phyloP scores from a whole-genome alignment of 2,329 filamentous ascomycete genomes.

The Rasamsonia emersonii region DNA sequence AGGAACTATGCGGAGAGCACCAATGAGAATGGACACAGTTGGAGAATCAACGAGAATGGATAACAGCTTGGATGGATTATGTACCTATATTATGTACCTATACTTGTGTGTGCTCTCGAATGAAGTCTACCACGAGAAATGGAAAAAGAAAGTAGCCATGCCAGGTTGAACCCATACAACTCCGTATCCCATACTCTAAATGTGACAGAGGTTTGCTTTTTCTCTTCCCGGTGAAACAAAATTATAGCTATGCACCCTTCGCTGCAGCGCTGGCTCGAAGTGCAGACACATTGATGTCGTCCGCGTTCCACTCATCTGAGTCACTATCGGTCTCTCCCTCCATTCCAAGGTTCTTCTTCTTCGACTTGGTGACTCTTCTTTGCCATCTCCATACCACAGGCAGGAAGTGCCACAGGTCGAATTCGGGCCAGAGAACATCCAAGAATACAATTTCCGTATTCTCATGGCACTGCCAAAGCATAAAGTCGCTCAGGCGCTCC shows the following conservation, averaged over 20 bases:
- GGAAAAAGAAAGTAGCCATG: too few species aligned
- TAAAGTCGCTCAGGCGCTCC: slow-evolving; percentile 87
- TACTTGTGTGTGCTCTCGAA: too few species aligned
- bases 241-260: too few species aligned
- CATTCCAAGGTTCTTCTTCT: slow-evolving; percentile 50
- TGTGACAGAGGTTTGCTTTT: too few species aligned
- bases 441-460: slow-evolving; percentile 88
- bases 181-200: too few species aligned
- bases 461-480: slow-evolving; percentile 97
- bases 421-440: slow-evolving; percentile 89
- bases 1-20: too few species aligned
- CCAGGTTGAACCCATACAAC: too few species aligned
- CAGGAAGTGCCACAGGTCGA: slow-evolving; percentile 86
- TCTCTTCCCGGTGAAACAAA: too few species aligned
- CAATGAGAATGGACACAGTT: neutral
- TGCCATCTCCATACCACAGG: slow-evolving; percentile 91
- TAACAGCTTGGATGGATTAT: too few species aligned
- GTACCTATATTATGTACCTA: too few species aligned
- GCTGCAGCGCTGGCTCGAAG: too few species aligned
- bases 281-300: slow-evolving; percentile 12
- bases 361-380: slow-evolving; percentile 55
- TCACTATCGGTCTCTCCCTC: slow-evolving; percentile 52
- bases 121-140: too few species aligned
- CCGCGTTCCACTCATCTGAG: slow-evolving; percentile 17
- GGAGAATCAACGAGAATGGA: neutral